Evolutionary conservation across 1,284 basidiomycete genomes (phyloP), one percentile per base, ranked within the genome.

Genomic region (Cutaneotrichosporon spelunceum): DNA sequence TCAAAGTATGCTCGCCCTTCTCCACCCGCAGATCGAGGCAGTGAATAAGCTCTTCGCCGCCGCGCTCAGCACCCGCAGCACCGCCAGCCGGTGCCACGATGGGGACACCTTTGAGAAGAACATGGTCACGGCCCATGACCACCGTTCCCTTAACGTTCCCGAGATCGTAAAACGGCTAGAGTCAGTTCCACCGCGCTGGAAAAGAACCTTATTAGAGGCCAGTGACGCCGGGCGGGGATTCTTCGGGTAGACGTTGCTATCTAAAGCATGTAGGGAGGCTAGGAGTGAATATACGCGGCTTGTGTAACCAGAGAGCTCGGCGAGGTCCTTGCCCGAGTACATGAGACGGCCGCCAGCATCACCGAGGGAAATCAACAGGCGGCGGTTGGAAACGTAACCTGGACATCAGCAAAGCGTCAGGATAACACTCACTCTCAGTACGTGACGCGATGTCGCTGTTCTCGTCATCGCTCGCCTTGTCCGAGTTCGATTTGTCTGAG

Each of bases 371-470:
- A 98, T 83, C 3, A 98, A 83, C 4, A 98, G 84, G 23, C 94
- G 85, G n/a, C 93, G 86, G 66, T 94, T 96, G 24, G 93, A 95
- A 60, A 98, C 93, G 77, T 98, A 98, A n/a, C 88, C 91, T 92
- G 65, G 19, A 49, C 57, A 42, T 66, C 34, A 68, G 62, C 24
- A 23, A 13, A 11, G 26, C 9, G 9, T 13, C 27, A 19, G 21
- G 19, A 0, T 2, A 21, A 16, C 3, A 77, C 85, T 62, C 64
- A 86, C 87, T 85, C 70, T 88, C 87, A 0, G 87, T 88, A 48
- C 87, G 81, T 48, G 76, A 74, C 0, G 86, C 86, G 10, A 87
- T 81, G 1, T 69, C 67, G 27, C 73, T 63, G 19, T 68, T 62
- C 27, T 59, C 45, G 6, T 23, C 44, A 14, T 26, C n/a, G n/a